Evolutionary conservation across 148 eudicot genomes (phyloP).

Genomic region (Dysphania ambrosioides): DNA sequence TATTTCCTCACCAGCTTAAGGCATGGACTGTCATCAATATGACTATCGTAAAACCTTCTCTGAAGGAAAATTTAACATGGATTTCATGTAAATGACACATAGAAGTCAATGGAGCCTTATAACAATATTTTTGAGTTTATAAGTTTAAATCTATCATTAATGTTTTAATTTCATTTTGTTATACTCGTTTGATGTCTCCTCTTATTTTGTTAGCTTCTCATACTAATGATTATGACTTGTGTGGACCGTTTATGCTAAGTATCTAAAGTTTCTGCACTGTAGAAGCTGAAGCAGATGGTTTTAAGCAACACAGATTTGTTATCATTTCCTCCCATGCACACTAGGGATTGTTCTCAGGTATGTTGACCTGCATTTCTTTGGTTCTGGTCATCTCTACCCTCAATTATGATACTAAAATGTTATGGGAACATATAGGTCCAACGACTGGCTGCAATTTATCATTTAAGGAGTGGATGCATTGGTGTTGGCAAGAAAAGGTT

Average conservation of each 20-base stretch:
- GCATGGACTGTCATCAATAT: neutral
- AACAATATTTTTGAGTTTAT: neutral
- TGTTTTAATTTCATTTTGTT: neutral
- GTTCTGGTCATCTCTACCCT: neutral
- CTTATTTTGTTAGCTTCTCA: neutral
- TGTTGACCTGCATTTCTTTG: neutral
- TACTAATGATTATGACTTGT: neutral
- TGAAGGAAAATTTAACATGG: neutral
- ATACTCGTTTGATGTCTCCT: neutral
- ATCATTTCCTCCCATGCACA: constrained; percentile 78
- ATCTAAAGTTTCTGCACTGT: constrained; percentile 25
- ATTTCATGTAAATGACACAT: neutral
- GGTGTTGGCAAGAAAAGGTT: constrained; percentile 91
- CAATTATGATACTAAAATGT: neutral
- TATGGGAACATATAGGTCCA: constrained; percentile 48
- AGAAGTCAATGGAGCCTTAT: neutral
- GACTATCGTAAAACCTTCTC: neutral
- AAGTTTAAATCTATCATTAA: neutral
- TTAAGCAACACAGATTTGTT: constrained; percentile 46
- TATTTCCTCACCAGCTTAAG: neutral
- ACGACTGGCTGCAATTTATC: constrained; percentile 78
- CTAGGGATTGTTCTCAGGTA: constrained; percentile 91
- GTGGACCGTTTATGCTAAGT: constrained; percentile 20
- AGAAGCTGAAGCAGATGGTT: constrained; percentile 85
- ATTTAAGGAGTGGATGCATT: constrained; percentile 58